Evolutionary conservation across 495 filamentous ascomycete species (phyloP).

Genomic region (Cudoniella acicularis): DNA sequence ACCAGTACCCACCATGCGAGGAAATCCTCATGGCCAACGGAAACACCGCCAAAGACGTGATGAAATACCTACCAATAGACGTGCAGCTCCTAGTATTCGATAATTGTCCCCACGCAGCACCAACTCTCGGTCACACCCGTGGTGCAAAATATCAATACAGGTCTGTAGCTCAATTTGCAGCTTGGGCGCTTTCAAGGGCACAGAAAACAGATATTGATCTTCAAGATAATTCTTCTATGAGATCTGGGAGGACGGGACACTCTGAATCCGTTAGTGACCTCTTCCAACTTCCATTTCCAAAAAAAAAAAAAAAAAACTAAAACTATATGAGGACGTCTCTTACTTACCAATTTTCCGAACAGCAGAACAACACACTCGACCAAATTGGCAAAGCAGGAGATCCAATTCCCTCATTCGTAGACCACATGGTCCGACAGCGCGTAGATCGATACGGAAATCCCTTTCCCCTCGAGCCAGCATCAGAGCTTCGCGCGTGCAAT

Average conservation of each 20-base stretch:
- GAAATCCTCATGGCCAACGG: constrained; percentile 37
- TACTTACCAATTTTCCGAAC: no score
- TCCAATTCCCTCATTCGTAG: constrained; percentile 65
- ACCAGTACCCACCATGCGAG: constrained; percentile 62
- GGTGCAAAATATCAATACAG: constrained; percentile 90
- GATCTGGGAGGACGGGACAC: neutral
- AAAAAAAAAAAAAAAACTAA: neutral
- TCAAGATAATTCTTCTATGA: constrained; percentile 48
- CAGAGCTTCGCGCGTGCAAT: constrained; percentile 55
- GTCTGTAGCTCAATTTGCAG: constrained; percentile 79
- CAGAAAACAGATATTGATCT: constrained; percentile 73
- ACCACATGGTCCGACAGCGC: constrained; percentile 83
- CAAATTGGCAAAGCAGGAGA: constrained; percentile 71
- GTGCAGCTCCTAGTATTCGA: constrained; percentile 94
- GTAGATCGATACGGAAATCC: constrained; percentile 69
- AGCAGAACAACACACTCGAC: neutral
- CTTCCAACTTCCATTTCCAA: neutral
- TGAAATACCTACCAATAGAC: constrained; percentile 70
- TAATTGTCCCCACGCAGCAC: constrained; percentile 83
- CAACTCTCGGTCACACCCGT: constrained; percentile 78
- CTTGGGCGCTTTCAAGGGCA: constrained; percentile 80
- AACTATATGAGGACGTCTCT: no score
- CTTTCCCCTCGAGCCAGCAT: constrained; percentile 55
- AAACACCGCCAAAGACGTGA: constrained; percentile 43
- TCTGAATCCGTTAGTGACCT: neutral